Evolutionary conservation across 345 rosid genomes (phyloP).

Genomic region (Acer campestre): DNA sequence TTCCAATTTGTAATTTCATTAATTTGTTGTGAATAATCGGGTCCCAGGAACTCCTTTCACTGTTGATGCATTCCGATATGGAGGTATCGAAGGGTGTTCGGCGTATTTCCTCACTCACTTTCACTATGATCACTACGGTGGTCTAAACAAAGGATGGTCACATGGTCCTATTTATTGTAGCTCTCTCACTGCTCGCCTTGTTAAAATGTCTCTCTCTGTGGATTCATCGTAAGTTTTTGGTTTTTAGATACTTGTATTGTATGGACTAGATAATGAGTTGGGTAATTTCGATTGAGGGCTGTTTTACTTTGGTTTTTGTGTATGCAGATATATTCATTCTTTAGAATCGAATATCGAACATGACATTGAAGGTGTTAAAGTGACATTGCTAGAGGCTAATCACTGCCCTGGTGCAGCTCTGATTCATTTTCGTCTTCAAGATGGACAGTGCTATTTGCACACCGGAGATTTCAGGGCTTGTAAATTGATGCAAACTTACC

Average conservation of each 20-base stretch:
- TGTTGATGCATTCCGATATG: constrained; percentile 84
- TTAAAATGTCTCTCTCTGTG: constrained; percentile 57
- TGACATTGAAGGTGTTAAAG: constrained; percentile 55
- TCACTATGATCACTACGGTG: constrained; percentile 76
- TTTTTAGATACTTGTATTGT: neutral
- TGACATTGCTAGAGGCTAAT: constrained; percentile 72
- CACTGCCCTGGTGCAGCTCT: constrained; percentile 87
- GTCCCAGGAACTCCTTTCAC: constrained; percentile 64
- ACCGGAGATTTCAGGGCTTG: constrained; percentile 91
- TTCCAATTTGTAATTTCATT: neutral
- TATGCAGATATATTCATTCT: constrained; percentile 52
- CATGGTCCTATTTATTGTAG: constrained; percentile 74
- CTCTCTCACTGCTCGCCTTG: constrained; percentile 68
- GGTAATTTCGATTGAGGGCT: neutral
- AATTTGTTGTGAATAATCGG: neutral
- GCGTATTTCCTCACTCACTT: constrained; percentile 86
- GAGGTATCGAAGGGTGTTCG: constrained; percentile 55
- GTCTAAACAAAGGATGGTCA: constrained; percentile 71
- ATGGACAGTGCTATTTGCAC: constrained; percentile 65
- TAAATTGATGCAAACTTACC: constrained; percentile 58
- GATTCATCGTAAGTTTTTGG: constrained; percentile 49
- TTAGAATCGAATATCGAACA: constrained; percentile 56
- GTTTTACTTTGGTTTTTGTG: neutral
- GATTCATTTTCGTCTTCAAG: constrained; percentile 55
- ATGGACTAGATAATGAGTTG: neutral